Evolutionary conservation across 345 rosid species (phyloP).

Genomic region (Dipteronia dyeriana): DNA sequence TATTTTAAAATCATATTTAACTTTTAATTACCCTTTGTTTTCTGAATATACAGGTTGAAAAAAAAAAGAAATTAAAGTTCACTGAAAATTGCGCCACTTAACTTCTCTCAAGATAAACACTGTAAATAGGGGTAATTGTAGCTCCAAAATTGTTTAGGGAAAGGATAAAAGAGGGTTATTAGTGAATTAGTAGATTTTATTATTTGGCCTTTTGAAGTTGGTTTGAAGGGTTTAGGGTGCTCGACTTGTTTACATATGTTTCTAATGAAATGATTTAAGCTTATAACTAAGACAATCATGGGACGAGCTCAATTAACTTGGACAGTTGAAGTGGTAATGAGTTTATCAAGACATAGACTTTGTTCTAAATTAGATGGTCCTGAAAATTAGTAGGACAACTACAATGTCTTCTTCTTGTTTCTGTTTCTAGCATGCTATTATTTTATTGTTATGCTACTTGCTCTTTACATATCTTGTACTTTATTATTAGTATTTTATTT

Average conservation of each 20-base stretch:
- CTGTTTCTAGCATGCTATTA: not conserved
- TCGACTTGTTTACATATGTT: slow-evolving; percentile 8
- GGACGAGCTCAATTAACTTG: not conserved
- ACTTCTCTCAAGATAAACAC: not conserved
- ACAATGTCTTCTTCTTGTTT: not conserved
- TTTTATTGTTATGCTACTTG: not conserved
- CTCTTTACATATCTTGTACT: not conserved
- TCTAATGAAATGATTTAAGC: not conserved
- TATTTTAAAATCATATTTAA: not conserved
- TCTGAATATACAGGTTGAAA: not conserved
- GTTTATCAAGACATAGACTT: not conserved
- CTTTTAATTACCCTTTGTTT: not conserved
- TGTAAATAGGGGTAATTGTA: not conserved
- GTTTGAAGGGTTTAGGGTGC: not conserved
- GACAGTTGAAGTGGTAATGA: not conserved
- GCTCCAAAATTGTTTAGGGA: not conserved
- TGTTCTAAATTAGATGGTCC: not conserved
- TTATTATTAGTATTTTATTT: not conserved
- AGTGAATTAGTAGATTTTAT: not conserved
- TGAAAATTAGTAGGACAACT: slow-evolving; percentile 1
- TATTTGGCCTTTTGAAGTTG: not conserved
- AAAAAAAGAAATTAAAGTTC: not conserved
- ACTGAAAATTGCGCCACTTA: not conserved
- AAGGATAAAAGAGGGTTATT: not conserved
- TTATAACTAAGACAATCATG: not conserved